These are phyloP conservation scores for Trichophyton schoenleinii DNA, from an alignment of 2,329 filamentous ascomycete genomes.

Conservation along the genomic window DNA sequence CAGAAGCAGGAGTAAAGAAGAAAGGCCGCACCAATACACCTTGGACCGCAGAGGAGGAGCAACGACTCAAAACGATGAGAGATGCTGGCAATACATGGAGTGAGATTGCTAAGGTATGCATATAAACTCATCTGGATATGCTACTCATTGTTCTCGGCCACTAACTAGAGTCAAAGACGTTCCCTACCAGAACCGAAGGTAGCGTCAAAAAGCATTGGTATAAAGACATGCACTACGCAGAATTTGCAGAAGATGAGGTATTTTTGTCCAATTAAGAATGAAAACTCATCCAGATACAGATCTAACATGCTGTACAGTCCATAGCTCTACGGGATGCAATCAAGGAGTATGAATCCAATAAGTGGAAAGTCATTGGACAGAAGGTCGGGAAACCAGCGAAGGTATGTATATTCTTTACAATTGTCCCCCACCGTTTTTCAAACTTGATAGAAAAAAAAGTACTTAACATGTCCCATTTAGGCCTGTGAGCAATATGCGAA, in stretches of 20 bases:
- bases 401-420: slow-evolving; percentile 35
- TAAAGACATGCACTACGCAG: slow-evolving; percentile 99
- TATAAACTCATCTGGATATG: background rate
- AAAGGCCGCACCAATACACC: slow-evolving; percentile 98
- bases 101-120: slow-evolving; percentile 82
- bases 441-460: slow-evolving; percentile 14
- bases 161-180: slow-evolving; percentile 47
- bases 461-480: slow-evolving; percentile 30
- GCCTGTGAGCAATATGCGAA: slow-evolving; percentile 89
- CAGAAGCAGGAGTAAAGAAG: slow-evolving; percentile 49
- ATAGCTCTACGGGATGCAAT: slow-evolving; percentile 68
- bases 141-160: background rate
- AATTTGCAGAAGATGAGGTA: slow-evolving; percentile 96
- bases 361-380: slow-evolving; percentile 94
- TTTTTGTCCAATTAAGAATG: slow-evolving; percentile 14
- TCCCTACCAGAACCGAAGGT: slow-evolving; percentile 84
- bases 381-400: slow-evolving; percentile 98
- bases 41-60: slow-evolving; percentile 91
- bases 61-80: slow-evolving; percentile 83
- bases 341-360: slow-evolving; percentile 96
- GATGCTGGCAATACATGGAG: slow-evolving; percentile 92
- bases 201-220: slow-evolving; percentile 99
- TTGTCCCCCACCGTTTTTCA: slow-evolving; percentile 4
- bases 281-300: slow-evolving; percentile 1
- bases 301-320: slow-evolving; percentile 20